Percentiles rank a stretch among this genome's conserved stretches.
Conservation (phyloP, 768 basidiomycete species). For the Trametopsis cervina region DNA sequence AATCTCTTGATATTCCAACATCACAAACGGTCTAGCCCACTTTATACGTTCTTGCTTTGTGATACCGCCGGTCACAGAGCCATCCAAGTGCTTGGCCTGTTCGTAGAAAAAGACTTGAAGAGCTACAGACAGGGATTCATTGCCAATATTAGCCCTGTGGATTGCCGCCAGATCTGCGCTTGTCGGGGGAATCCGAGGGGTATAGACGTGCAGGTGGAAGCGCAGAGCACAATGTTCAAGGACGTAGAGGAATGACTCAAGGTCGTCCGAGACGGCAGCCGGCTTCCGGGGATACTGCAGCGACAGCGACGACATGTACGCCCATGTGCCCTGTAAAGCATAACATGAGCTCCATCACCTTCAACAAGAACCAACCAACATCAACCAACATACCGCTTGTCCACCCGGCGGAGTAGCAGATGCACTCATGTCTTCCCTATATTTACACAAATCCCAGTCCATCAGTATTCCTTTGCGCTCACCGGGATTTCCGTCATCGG, state of each 20-base stretch:
- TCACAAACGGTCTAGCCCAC: neutral
- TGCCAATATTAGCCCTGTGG: neutral
- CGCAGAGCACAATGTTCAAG: neutral
- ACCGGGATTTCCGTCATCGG: neutral
- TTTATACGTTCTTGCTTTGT: neutral
- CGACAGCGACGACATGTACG: conserved; percentile 12
- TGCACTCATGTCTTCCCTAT: conserved; percentile 2
- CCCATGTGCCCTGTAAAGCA: conserved; percentile 19
- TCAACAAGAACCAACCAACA: too few species aligned
- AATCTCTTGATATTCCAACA: neutral
- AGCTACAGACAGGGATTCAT: neutral
- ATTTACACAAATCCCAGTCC: conserved; percentile 13
- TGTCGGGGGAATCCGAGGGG: neutral
- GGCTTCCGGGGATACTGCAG: conserved; percentile 7
- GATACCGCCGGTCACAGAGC: neutral
- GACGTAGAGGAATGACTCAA: conserved; percentile 17
- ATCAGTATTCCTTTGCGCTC: conserved; percentile 2
- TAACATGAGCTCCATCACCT: neutral
- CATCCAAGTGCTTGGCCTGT: too few species aligned
- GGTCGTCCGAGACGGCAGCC: conserved; percentile 11
- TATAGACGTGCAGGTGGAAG: neutral
- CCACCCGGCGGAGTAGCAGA: neutral
- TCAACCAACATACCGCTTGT: neutral
- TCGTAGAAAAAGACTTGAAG: neutral
- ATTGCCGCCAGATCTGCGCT: neutral